A percentile compares a stretch with the other conserved stretches of the same genome.
Evolutionary conservation across 495 filamentous ascomycete genomes (phyloP).

Genomic region (Haplographium delicatum): DNA sequence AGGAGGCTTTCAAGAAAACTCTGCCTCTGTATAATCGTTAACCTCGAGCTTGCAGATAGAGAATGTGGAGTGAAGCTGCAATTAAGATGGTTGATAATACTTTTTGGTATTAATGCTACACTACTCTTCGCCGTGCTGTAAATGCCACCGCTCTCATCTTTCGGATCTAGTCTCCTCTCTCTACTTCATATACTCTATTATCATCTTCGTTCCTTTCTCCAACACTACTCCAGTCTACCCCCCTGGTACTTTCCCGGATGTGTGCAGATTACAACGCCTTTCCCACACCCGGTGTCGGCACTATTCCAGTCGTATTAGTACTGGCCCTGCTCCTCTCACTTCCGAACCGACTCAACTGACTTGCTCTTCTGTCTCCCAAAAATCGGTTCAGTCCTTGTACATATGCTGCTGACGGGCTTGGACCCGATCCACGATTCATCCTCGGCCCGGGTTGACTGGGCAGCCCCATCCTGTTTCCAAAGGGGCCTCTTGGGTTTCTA

Average conservation of each 20-base stretch:
- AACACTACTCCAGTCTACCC: not conserved
- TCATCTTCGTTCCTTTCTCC: too few relatives aligned
- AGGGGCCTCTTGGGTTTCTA: too few relatives aligned
- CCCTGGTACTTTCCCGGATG: not conserved
- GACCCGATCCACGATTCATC: not conserved
- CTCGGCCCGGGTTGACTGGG: not conserved
- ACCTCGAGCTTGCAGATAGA: too few relatives aligned
- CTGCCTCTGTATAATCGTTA: too few relatives aligned
- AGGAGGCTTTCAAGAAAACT: too few relatives aligned
- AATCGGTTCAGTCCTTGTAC: conserved; percentile 1
- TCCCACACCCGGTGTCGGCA: conserved; percentile 11
- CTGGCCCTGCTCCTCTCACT: conserved; percentile 3
- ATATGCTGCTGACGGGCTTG: not conserved
- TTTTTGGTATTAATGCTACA: not conserved
- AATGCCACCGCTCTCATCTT: not conserved
- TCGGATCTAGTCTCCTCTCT: not conserved
- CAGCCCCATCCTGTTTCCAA: too few relatives aligned
- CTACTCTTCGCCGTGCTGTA: not conserved
- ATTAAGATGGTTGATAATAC: not conserved
- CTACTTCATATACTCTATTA: too few relatives aligned
- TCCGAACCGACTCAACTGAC: not conserved
- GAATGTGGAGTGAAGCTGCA: too few relatives aligned
- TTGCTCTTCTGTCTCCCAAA: not conserved
- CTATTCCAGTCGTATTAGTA: not conserved
- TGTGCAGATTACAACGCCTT: conserved; percentile 22